These are phyloP conservation scores for Kokia cookei DNA, from an alignment of 441 rosid genomes.

Conservation along the genomic window DNA sequence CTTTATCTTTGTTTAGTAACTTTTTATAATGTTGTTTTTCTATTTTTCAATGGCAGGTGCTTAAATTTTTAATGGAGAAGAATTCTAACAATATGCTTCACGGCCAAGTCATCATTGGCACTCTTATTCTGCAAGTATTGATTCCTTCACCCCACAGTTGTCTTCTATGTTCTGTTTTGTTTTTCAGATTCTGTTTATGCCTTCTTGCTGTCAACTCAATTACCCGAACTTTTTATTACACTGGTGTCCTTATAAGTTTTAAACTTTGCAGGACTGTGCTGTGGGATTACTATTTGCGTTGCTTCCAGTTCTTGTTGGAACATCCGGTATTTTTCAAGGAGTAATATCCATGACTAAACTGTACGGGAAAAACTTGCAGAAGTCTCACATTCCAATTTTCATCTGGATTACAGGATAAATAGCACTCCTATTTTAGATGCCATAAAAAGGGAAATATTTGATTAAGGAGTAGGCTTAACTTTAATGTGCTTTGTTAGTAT, in stretches of 20 bases:
- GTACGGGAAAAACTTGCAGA: slow-evolving; percentile 36
- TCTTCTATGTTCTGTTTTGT: neutral
- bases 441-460: neutral
- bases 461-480: neutral
- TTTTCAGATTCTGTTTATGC: neutral
- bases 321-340: slow-evolving; percentile 95
- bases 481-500: neutral
- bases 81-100: slow-evolving; percentile 83
- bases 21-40: neutral
- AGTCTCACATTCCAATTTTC: neutral
- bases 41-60: slow-evolving; percentile 49
- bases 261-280: slow-evolving; percentile 77
- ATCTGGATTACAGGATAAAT: neutral
- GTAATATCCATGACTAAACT: slow-evolving; percentile 86
- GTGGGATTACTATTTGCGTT: slow-evolving; percentile 96
- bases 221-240: neutral
- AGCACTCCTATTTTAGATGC: neutral
- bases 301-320: slow-evolving; percentile 95
- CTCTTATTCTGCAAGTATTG: slow-evolving; percentile 86
- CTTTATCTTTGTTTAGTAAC: neutral
- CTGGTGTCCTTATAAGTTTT: slow-evolving; percentile 13
- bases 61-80: slow-evolving; percentile 93
- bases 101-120: slow-evolving; percentile 94
- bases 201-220: neutral
- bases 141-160: neutral